Conservation (phyloP, 805 yeast genomes). For the Metschnikowia orientalis region DNA sequence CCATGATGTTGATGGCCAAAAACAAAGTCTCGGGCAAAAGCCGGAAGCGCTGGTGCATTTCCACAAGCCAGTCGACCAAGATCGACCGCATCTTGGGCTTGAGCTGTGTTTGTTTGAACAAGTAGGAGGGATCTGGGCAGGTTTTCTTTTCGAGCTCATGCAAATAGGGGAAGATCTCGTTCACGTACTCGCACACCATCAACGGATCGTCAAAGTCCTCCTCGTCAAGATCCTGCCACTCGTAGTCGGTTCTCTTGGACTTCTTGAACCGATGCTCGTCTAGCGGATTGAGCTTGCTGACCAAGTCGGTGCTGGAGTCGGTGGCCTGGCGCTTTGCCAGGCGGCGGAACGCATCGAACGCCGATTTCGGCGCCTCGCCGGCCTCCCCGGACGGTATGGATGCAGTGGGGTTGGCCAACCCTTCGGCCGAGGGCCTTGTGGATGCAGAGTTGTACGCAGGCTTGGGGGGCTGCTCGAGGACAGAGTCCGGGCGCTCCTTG, state of each 20-base stretch:
- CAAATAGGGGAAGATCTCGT: constrained; percentile 78
- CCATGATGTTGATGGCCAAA: constrained; percentile 81
- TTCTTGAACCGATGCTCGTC: constrained; percentile 29
- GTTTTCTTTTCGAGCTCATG: constrained; percentile 68
- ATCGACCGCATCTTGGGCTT: constrained; percentile 83
- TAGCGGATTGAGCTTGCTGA: constrained; percentile 14
- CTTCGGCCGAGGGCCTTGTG: not conserved
- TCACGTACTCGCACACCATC: constrained; percentile 92
- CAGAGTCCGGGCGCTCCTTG: no score
- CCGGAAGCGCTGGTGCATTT: constrained; percentile 79
- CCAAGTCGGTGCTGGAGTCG: constrained; percentile 44
- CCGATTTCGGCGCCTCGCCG: not conserved
- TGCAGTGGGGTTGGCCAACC: not conserved
- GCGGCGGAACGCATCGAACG: constrained; percentile 24
- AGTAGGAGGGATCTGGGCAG: constrained; percentile 67
- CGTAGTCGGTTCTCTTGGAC: constrained; percentile 39
- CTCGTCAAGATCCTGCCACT: constrained; percentile 71
- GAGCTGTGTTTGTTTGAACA: constrained; percentile 58
- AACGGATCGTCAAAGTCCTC: constrained; percentile 67
- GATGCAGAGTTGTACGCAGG: no score
- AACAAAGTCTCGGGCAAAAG: constrained; percentile 82
- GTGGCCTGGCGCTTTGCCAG: constrained; percentile 54
- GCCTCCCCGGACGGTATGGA: not conserved
- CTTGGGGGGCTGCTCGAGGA: no score
- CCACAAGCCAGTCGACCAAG: constrained; percentile 90